Percentiles rank a stretch among this genome's conserved stretches.
phyloP scores from a whole-genome alignment of 2,329 filamentous ascomycete genomes.

The Phialemonium atrogriseum region DNA sequence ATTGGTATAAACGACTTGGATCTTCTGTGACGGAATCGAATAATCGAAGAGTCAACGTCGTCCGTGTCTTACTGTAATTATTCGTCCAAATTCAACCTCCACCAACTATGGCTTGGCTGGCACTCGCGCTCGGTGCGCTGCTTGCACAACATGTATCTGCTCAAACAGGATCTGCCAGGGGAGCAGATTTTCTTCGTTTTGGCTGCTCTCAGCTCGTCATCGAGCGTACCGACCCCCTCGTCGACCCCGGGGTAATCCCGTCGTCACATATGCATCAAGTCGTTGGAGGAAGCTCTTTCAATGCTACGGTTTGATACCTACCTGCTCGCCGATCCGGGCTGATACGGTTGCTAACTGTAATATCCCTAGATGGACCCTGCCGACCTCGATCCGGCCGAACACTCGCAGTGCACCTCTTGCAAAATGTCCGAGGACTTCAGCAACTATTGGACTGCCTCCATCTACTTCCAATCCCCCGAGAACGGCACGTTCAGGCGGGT shows the following conservation, averaged over 20 bases:
- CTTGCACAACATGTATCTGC: constrained; percentile 4
- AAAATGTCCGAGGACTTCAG: constrained; percentile 52
- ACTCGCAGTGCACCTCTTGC: constrained; percentile 56
- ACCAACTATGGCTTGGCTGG: constrained; percentile 3
- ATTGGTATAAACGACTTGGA: no score
- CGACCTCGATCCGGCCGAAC: constrained; percentile 41
- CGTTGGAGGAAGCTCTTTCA: constrained; percentile 54
- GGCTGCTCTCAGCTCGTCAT: constrained; percentile 11
- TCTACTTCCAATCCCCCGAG: constrained; percentile 36
- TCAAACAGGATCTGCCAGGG: constrained; percentile 3
- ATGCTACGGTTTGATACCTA: no score
- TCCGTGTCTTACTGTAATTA: no score
- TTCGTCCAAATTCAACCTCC: no score
- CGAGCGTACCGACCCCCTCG: constrained; percentile 51
- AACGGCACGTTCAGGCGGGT: constrained; percentile 50
- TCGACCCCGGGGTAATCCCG: constrained; percentile 42
- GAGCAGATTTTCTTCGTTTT: constrained; percentile 11
- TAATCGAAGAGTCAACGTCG: no score
- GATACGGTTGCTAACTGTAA: no score
- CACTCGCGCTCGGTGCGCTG: constrained; percentile 2
- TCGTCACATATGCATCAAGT: constrained; percentile 53
- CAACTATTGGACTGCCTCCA: constrained; percentile 60
- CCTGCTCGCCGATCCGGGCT: no score
- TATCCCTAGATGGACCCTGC: no score
- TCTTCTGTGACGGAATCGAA: no score